phyloP scores from a whole-genome alignment of 2,329 filamentous ascomycete species.

The Chaetomium sp. region DNA sequence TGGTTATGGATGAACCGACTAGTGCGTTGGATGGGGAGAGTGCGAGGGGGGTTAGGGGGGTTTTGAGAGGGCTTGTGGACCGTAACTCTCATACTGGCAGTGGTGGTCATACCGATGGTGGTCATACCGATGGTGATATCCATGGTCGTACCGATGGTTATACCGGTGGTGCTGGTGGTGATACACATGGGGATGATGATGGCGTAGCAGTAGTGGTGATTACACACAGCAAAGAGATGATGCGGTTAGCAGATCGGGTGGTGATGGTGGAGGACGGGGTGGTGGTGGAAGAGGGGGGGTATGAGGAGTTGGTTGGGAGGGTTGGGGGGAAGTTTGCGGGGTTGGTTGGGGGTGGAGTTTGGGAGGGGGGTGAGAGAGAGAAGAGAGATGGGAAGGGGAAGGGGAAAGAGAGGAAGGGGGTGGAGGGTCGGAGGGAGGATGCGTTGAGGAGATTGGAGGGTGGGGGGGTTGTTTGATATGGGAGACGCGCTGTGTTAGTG shows the following conservation, averaged over 20 bases:
- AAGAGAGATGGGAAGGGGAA: neutral
- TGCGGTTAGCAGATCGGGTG: slow-evolving; percentile 68
- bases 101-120: neutral
- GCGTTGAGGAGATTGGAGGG: slow-evolving; percentile 18
- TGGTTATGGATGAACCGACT: slow-evolving; percentile 84
- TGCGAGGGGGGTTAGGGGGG: slow-evolving; percentile 56
- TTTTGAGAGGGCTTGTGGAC: slow-evolving; percentile 49
- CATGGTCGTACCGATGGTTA: neutral
- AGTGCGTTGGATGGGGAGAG: slow-evolving; percentile 68
- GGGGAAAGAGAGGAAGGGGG: neutral
- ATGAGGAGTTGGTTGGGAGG: slow-evolving; percentile 48
- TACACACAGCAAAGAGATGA: slow-evolving; percentile 81
- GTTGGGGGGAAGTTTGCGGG: slow-evolving; percentile 40
- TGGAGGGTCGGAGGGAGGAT: slow-evolving; percentile 10
- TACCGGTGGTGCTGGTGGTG: neutral
- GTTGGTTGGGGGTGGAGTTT: slow-evolving; percentile 35
- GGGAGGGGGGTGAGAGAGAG: slow-evolving; percentile 5
- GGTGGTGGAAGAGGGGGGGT: slow-evolving; percentile 62
- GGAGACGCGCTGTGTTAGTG: no score
- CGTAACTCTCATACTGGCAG: neutral
- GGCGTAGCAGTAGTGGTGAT: slow-evolving; percentile 69
- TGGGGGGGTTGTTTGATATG: neutral
- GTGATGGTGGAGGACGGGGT: slow-evolving; percentile 63
- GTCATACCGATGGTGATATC: neutral
- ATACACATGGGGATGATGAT: slow-evolving; percentile 1